phyloP scores from a whole-genome alignment of 257 asterid genomes.

The Orobanche coerulescens region DNA sequence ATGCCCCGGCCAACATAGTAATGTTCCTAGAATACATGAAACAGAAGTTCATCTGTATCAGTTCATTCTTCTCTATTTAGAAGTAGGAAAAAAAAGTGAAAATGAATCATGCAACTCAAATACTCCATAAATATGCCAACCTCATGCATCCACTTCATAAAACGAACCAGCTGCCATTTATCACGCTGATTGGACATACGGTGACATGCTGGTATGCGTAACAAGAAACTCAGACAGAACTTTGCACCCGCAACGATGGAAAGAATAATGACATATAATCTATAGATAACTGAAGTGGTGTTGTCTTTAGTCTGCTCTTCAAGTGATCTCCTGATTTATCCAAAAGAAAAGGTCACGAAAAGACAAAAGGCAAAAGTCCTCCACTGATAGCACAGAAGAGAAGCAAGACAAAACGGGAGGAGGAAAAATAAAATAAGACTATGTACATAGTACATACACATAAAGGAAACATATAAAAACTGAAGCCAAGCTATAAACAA shows the following conservation, averaged over 20 bases:
- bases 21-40: constrained; percentile 61
- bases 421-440: constrained; percentile 14
- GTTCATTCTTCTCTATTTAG: background rate
- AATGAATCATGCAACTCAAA: constrained; percentile 17
- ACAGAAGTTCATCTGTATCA: background rate
- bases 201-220: constrained; percentile 85
- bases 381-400: constrained; percentile 8
- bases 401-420: constrained; percentile 17
- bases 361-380: constrained; percentile 5
- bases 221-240: constrained; percentile 54
- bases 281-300: constrained; percentile 40
- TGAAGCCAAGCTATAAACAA: constrained; percentile 55
- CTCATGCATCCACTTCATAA: constrained; percentile 99
- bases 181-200: constrained; percentile 62
- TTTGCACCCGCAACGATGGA: constrained; percentile 65
- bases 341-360: constrained; percentile 7
- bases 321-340: constrained; percentile 65
- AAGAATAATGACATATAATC: constrained; percentile 52
- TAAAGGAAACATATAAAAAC: constrained; percentile 80
- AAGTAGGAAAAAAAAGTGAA: constrained; percentile 6
- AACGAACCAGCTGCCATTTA: constrained; percentile 53
- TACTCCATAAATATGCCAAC: constrained; percentile 30
- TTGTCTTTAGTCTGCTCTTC: constrained; percentile 35
- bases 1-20: constrained; percentile 97
- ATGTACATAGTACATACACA: constrained; percentile 79